Evolutionary conservation across 129 eudicot genomes (phyloP).

Genomic region (Pseudognaphalium luteoalbum): DNA sequence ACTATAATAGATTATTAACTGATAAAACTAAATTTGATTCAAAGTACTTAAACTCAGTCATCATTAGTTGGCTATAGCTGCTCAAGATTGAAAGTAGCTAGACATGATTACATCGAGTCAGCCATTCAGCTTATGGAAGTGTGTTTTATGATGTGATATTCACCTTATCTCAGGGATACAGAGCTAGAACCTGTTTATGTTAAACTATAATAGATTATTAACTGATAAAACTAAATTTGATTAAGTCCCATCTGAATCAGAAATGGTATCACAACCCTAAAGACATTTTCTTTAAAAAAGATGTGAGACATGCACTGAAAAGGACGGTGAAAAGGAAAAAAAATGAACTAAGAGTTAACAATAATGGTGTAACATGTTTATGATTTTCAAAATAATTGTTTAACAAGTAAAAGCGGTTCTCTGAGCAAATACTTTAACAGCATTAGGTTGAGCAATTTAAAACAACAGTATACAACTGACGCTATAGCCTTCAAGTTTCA

Average conservation of each 20-base stretch:
- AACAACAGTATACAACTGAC: not conserved
- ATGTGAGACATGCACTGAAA: not conserved
- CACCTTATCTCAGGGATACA: constrained; percentile 4
- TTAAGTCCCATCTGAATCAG: not conserved
- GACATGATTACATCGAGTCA: constrained; percentile 14
- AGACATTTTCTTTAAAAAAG: not conserved
- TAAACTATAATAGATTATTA: constrained; percentile 3
- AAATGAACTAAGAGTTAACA: not conserved
- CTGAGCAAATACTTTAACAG: not conserved
- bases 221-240: not conserved
- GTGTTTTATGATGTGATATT: not conserved
- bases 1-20: constrained; percentile 2
- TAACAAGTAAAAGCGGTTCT: not conserved
- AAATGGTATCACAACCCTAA: not conserved
- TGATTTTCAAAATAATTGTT: constrained; percentile 1
- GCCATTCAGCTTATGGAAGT: constrained; percentile 4
- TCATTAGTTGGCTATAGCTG: not conserved
- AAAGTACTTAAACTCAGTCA: not conserved
- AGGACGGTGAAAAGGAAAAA: not conserved
- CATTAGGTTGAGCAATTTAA: constrained; percentile 18
- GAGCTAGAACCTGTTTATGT: not conserved
- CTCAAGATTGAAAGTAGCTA: constrained; percentile 7
- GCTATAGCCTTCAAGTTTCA: constrained; percentile 6
- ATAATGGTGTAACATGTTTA: not conserved
- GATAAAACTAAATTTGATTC: not conserved